Conservation (phyloP, 73 alveolate species). For the Paramecium octaurelia region DNA sequence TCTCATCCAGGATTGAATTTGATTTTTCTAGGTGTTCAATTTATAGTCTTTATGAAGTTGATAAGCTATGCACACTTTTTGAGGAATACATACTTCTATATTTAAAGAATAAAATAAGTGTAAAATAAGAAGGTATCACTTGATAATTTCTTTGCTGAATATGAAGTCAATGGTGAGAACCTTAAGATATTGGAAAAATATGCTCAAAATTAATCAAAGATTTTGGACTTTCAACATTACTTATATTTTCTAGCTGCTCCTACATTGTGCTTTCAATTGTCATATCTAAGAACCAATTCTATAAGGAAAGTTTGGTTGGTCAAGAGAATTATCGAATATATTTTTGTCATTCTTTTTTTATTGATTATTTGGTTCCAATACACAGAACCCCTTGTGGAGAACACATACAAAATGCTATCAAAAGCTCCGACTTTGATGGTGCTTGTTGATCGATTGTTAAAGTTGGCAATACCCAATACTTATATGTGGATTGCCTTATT, state of each 20-base stretch:
- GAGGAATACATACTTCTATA: slow-evolving; percentile 32
- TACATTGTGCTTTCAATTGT: slow-evolving; percentile 77
- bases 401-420: slow-evolving; percentile 49
- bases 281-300: slow-evolving; percentile 66
- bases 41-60: slow-evolving; percentile 18
- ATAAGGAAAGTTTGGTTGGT: slow-evolving; percentile 62
- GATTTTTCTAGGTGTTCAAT: not conserved
- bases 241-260: slow-evolving; percentile 68
- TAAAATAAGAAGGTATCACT: slow-evolving; percentile 22
- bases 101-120: slow-evolving; percentile 18
- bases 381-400: slow-evolving; percentile 54
- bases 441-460: slow-evolving; percentile 59
- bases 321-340: slow-evolving; percentile 61
- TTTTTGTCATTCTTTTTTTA: slow-evolving; percentile 21
- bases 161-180: slow-evolving; percentile 29
- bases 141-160: not conserved
- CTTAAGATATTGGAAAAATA: slow-evolving; percentile 19
- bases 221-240: slow-evolving; percentile 31
- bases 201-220: not conserved
- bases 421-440: slow-evolving; percentile 22
- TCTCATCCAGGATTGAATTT: slow-evolving; percentile 36
- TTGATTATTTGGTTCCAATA: slow-evolving; percentile 59
- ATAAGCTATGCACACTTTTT: slow-evolving; percentile 61
- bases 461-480: slow-evolving; percentile 73
- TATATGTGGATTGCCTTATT: slow-evolving; percentile 81